A percentile compares a stretch with the other conserved stretches of the same genome.
These are phyloP conservation scores for Ceriops zippeliana DNA, from an alignment of 345 rosid genomes.

Conservation along the genomic window DNA sequence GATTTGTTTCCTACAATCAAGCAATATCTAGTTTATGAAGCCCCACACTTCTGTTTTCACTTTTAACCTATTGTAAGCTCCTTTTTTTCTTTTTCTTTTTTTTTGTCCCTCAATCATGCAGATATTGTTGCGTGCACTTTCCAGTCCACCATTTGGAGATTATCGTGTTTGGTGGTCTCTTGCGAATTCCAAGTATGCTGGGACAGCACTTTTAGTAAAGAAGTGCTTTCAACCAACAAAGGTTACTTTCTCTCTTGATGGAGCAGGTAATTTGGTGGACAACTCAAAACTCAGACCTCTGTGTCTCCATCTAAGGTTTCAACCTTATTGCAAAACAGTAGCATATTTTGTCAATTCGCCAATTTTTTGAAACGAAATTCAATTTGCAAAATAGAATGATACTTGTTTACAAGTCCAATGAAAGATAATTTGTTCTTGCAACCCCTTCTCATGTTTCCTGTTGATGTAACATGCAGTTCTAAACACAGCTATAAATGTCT, in stretches of 20 bases:
- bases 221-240: constrained; percentile 62
- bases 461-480: not conserved
- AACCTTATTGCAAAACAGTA: too few relatives aligned
- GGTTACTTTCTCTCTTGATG: constrained; percentile 70
- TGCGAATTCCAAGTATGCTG: constrained; percentile 93
- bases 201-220: constrained; percentile 86
- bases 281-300: not conserved
- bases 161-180: constrained; percentile 95
- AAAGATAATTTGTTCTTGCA: not conserved
- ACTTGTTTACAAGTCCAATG: too few relatives aligned
- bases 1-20: constrained; percentile 4
- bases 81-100: not conserved
- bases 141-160: constrained; percentile 64
- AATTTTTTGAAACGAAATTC: too few relatives aligned
- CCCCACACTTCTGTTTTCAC: not conserved
- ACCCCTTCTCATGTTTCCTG: not conserved
- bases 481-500: not conserved
- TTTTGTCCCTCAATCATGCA: constrained; percentile 25
- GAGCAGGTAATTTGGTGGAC: constrained; percentile 46
- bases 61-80: not conserved
- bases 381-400: too few relatives aligned
- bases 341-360: too few relatives aligned
- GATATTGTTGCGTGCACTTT: constrained; percentile 76
- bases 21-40: constrained; percentile 1
- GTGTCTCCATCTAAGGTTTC: not conserved